Conservation (phyloP, 2,329 filamentous ascomycete genomes). For the Aspergillus tamarii region DNA sequence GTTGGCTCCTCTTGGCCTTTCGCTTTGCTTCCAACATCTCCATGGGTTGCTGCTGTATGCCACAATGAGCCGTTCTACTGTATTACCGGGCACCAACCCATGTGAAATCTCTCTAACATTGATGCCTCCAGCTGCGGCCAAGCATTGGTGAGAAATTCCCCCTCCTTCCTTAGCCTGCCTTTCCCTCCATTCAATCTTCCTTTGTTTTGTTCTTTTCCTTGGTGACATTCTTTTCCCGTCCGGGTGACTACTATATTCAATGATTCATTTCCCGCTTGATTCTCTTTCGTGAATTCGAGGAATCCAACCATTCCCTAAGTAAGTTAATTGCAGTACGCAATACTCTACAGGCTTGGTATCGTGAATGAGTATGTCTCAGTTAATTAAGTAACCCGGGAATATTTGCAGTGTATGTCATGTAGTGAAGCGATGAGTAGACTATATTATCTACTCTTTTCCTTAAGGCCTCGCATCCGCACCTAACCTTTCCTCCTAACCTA, state of each 20-base stretch:
- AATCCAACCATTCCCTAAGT: not conserved
- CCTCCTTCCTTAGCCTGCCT: not conserved
- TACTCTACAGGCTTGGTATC: not conserved
- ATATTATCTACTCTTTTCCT: not conserved
- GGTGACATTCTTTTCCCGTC: not conserved
- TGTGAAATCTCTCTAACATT: not conserved
- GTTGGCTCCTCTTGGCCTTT: not conserved
- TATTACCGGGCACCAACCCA: too few species aligned
- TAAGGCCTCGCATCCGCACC: not conserved
- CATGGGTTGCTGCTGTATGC: not conserved
- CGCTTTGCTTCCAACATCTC: not conserved
- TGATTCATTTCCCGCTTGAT: not conserved
- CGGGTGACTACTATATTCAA: not conserved
- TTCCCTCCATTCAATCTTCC: not conserved
- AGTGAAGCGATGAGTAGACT: not conserved
- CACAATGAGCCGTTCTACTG: not conserved
- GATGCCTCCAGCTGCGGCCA: not conserved
- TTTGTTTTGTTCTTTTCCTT: not conserved
- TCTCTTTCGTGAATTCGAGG: not conserved
- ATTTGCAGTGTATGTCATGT: not conserved
- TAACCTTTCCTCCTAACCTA: not conserved
- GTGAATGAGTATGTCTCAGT: not conserved
- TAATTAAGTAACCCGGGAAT: not conserved
- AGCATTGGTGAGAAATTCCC: not conserved
- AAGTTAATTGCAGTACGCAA: not conserved